A percentile compares a stretch with the other conserved stretches of the same genome.
Conservation (phyloP, 345 rosid genomes). For the Salix purpurea region DNA sequence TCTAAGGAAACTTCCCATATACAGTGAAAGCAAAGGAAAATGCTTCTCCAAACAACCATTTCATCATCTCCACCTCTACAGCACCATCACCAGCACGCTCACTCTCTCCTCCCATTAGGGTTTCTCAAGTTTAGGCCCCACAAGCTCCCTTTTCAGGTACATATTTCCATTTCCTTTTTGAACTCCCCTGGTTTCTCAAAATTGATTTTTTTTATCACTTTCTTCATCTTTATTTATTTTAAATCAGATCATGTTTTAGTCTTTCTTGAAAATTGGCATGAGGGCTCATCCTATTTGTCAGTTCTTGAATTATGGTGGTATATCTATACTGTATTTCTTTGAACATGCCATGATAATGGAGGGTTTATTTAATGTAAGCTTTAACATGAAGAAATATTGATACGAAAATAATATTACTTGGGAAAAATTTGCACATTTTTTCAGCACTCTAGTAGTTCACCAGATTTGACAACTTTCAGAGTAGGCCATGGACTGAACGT, state of each 20-base stretch:
- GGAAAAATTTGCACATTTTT: not conserved
- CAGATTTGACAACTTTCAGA: conserved; percentile 14
- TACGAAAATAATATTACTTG: not conserved
- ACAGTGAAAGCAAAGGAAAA: conserved; percentile 12
- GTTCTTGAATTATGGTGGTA: not conserved
- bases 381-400: not conserved
- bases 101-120: conserved; percentile 22
- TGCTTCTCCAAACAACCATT: conserved; percentile 52
- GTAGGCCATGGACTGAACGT: conserved; percentile 10
- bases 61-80: conserved; percentile 33
- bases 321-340: not conserved
- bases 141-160: conserved; percentile 42
- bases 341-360: not conserved
- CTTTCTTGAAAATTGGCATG: not conserved
- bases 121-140: conserved; percentile 24
- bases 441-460: conserved; percentile 12
- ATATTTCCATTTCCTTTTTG: not conserved
- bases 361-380: not conserved
- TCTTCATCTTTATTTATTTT: not conserved
- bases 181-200: not conserved
- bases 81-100: conserved; percentile 17
- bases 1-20: not conserved
- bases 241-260: not conserved
- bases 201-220: not conserved
- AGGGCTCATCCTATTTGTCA: not conserved